These are phyloP conservation scores for Silene latifolia DNA, from an alignment of 148 eudicot species.

Conservation along the genomic window DNA sequence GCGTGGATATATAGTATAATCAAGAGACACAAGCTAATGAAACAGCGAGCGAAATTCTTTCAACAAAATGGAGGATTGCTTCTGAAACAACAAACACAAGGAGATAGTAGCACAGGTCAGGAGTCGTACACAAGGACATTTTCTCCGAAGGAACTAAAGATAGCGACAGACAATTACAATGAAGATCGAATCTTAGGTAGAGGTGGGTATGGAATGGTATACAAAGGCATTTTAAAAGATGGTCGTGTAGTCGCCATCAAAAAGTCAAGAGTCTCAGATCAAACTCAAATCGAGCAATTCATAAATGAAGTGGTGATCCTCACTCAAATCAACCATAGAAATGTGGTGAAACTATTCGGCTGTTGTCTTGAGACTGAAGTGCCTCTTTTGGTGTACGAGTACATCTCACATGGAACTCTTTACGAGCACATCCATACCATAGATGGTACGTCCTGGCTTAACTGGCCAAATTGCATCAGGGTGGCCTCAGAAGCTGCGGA, in stretches of 20 bases:
- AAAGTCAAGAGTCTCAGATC: neutral
- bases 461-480: constrained; percentile 22
- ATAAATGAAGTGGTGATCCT: constrained; percentile 20
- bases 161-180: constrained; percentile 20
- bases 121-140: constrained; percentile 16
- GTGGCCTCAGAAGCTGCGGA: constrained; percentile 20
- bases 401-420: constrained; percentile 22
- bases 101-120: neutral
- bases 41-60: constrained; percentile 21
- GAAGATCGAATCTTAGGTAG: constrained; percentile 17
- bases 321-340: constrained; percentile 20
- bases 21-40: constrained; percentile 11
- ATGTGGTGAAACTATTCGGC: constrained; percentile 26
- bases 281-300: constrained; percentile 24
- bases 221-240: constrained; percentile 10
- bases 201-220: constrained; percentile 24
- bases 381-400: constrained; percentile 21
- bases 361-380: constrained; percentile 28
- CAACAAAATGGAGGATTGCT: constrained; percentile 25
- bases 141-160: constrained; percentile 7
- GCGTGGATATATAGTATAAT: constrained; percentile 22
- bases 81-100: constrained; percentile 12
- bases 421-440: constrained; percentile 10
- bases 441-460: constrained; percentile 11
- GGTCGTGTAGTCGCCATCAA: no score